Evolutionary conservation across 805 yeast species (phyloP).

Genomic region (Candida pseudofarinosa): DNA sequence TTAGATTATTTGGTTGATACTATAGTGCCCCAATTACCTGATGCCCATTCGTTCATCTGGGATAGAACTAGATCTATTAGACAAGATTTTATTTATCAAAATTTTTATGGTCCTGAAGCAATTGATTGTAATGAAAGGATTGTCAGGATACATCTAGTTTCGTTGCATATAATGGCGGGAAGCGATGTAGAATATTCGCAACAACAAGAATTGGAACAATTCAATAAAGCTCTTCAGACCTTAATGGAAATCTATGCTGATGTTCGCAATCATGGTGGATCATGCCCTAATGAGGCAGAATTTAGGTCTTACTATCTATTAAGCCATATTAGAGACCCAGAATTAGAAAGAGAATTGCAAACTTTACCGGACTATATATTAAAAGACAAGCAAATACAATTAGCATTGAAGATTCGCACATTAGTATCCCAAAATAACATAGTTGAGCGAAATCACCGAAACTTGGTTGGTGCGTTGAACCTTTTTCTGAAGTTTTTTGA

Average conservation of each 20-base stretch:
- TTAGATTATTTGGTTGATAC: constrained; percentile 67
- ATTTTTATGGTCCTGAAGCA: constrained; percentile 90
- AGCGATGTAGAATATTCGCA: constrained; percentile 69
- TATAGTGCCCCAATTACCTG: constrained; percentile 66
- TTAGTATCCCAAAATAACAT: constrained; percentile 60
- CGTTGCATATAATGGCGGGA: constrained; percentile 83
- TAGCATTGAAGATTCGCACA: constrained; percentile 68
- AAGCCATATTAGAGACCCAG: constrained; percentile 80
- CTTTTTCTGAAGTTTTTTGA: constrained; percentile 63
- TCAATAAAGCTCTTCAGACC: constrained; percentile 87
- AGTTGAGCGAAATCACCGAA: constrained; percentile 49
- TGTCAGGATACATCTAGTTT: constrained; percentile 79
- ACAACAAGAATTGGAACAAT: constrained; percentile 94
- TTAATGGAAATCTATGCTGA: constrained; percentile 83
- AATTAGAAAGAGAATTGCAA: constrained; percentile 72
- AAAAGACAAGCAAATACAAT: constrained; percentile 53
- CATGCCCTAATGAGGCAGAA: constrained; percentile 83
- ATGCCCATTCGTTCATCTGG: constrained; percentile 89
- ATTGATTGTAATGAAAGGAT: constrained; percentile 89
- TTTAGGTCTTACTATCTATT: constrained; percentile 83
- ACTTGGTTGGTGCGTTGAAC: constrained; percentile 53
- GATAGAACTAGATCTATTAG: constrained; percentile 95
- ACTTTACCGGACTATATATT: constrained; percentile 57
- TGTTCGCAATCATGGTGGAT: constrained; percentile 63
- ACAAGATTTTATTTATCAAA: constrained; percentile 95